Evolutionary conservation across 2,329 filamentous ascomycete species (phyloP), one percentile per base, ranked within the genome.

Genomic region (Conoideocrella luteorostrata): DNA sequence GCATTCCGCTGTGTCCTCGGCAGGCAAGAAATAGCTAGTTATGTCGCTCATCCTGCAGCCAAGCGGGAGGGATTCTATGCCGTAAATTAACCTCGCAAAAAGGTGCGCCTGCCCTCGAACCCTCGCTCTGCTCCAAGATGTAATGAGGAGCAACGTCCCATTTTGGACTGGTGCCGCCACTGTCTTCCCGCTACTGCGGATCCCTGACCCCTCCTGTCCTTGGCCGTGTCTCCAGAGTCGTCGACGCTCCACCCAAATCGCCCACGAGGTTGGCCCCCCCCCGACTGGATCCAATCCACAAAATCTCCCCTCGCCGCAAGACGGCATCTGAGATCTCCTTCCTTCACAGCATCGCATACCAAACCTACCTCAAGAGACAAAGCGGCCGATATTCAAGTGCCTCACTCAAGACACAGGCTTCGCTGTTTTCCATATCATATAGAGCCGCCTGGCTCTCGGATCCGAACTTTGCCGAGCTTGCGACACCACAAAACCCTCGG

Each of bases 161-260:
- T 33, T 35, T 33, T 21, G 42, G 36, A 20, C 24, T 40, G 43
- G 43, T 40, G 36, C 29, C 35, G 20, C 35, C 34, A 39, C 42
- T 22, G 35, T 41, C 39, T 15, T 9, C 24, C 43, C 24, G 21
- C 36, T 18, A 30, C 34, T 12, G 13, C 9, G 7, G 17, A 34
- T 34, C 29, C 34, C 37, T 40, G 35, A 20, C 41, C 44, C 22
- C 37, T 26, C 35, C 26, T 32, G 17, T 34, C 34, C 39, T 43
- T 32, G 38, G 11, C 23, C 12, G 29, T 24, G 15, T 28, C 20
- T 34, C 30, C 30, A 41, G 39, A 23, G 9, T 34, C n/a, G n/a
- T 39, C 24, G 36, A 13, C 40, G 41, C 30, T 38, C 41, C 45
- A 47, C 41, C 32, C 44, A 28, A 40, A 47, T 43, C 45, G 45